Conservation (phyloP, 352 stramenopile species). For the Phytophthora meadii region DNA sequence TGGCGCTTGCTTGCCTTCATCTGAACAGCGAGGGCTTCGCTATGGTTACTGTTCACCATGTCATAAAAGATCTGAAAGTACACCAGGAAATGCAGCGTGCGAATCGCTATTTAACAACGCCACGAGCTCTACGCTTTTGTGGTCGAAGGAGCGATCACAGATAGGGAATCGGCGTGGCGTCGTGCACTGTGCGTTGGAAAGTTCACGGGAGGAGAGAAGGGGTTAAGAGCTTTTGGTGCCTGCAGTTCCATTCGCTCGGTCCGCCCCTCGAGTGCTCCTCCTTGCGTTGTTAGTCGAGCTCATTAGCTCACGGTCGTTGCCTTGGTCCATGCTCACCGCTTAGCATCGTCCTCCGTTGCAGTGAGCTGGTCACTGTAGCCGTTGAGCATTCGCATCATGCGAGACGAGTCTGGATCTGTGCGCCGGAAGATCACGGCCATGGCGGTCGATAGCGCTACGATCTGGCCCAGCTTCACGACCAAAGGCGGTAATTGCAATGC, state of each 20-base stretch:
- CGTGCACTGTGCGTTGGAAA: conserved; percentile 16
- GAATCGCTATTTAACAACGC: conserved; percentile 14
- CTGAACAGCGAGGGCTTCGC: not conserved
- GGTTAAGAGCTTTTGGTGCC: conserved; percentile 12
- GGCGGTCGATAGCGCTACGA: conserved; percentile 45
- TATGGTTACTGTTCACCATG: too few species aligned
- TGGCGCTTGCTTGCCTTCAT: conserved; percentile 6
- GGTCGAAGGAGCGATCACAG: conserved; percentile 22
- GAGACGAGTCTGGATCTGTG: conserved; percentile 49
- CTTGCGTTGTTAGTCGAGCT: conserved; percentile 18
- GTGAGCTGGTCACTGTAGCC: conserved; percentile 40
- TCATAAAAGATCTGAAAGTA: too few species aligned
- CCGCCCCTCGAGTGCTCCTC: conserved; percentile 13
- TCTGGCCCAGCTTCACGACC: conserved; percentile 41
- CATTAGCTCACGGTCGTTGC: conserved; percentile 16
- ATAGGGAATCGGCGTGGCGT: conserved; percentile 9
- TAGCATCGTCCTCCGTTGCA: conserved; percentile 22
- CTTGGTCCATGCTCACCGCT: conserved; percentile 7
- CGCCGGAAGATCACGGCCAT: conserved; percentile 58
- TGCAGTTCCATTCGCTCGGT: conserved; percentile 13
- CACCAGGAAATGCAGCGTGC: conserved; percentile 1
- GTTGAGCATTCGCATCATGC: conserved; percentile 64
- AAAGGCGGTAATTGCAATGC: conserved; percentile 24
- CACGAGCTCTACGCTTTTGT: conserved; percentile 6
- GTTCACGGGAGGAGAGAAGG: conserved; percentile 21